Conservation (phyloP, 495 filamentous ascomycete genomes). For the Penicillium soppii region DNA sequence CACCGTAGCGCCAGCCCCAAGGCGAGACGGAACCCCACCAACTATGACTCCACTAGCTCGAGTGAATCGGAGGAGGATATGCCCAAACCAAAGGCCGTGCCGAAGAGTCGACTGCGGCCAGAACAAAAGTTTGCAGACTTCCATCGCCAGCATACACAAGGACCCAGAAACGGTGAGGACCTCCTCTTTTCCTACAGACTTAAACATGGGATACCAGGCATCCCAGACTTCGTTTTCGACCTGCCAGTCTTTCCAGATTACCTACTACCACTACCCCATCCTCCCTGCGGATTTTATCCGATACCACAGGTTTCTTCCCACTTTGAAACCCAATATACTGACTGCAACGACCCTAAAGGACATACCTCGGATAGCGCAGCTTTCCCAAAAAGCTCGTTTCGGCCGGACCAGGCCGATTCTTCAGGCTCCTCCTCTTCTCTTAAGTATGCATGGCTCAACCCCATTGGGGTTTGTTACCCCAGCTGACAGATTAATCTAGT, state of each 20-base stretch:
- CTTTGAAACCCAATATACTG: constrained; percentile 22
- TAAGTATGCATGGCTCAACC: constrained; percentile 4
- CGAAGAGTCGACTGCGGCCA: constrained; percentile 41
- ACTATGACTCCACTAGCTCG: constrained; percentile 36
- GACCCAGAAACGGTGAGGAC: constrained; percentile 34
- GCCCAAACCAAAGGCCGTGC: constrained; percentile 42
- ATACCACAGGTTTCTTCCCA: background rate
- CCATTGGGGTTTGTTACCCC: background rate
- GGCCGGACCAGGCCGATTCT: constrained; percentile 10
- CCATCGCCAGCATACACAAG: constrained; percentile 20
- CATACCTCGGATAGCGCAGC: constrained; percentile 41
- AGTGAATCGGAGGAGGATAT: constrained; percentile 34
- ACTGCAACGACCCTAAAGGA: constrained; percentile 30
- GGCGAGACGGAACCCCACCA: constrained; percentile 22
- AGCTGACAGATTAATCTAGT: constrained; percentile 5
- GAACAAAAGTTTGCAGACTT: constrained; percentile 37
- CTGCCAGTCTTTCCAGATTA: too few relatives aligned
- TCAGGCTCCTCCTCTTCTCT: constrained; percentile 12
- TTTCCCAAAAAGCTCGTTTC: constrained; percentile 23
- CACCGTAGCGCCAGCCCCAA: constrained; percentile 45
- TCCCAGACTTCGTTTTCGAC: too few relatives aligned
- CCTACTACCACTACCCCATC: too few relatives aligned
- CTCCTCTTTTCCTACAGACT: constrained; percentile 2
- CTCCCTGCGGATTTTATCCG: background rate
- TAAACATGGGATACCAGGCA: background rate